Conservation (phyloP, 2,329 filamentous ascomycete species). For the Aureobasidium sp. region DNA sequence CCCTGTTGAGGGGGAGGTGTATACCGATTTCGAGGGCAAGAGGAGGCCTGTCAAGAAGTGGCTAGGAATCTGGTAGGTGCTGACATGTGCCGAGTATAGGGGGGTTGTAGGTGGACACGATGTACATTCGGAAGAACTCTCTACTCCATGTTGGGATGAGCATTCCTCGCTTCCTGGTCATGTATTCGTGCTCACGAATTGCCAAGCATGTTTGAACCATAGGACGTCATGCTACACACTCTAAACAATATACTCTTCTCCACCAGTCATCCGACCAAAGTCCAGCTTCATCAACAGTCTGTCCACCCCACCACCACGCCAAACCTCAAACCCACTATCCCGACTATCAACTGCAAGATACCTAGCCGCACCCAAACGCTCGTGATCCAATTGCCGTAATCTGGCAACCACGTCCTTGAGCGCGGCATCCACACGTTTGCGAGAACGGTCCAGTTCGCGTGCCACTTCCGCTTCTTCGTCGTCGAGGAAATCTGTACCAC, state of each 20-base stretch:
- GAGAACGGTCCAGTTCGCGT: conserved; percentile 56
- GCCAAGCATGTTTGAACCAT: background rate
- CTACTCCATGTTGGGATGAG: too few relatives aligned
- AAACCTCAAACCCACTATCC: conserved; percentile 55
- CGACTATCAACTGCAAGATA: conserved; percentile 23
- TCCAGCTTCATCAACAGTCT: conserved; percentile 87
- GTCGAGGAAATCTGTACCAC: conserved; percentile 50
- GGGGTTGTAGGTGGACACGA: too few relatives aligned
- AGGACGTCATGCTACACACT: background rate
- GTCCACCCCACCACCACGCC: conserved; percentile 72
- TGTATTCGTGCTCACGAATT: too few relatives aligned
- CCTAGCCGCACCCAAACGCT: conserved; percentile 32
- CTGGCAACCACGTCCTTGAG: conserved; percentile 56
- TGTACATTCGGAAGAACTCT: too few relatives aligned
- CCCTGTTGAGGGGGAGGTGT: conserved; percentile 34
- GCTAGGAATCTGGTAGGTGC: conserved; percentile 76
- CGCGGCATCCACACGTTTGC: conserved; percentile 57
- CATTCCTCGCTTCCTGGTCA: too few relatives aligned
- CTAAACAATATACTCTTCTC: conserved; percentile 23
- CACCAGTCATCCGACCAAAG: conserved; percentile 36
- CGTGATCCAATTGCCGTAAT: conserved; percentile 54
- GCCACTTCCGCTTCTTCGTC: conserved; percentile 65
- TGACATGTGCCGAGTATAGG: too few relatives aligned
- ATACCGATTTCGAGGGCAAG: conserved; percentile 30
- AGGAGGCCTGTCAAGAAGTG: conserved; percentile 66